Evolutionary conservation across 495 filamentous ascomycete genomes (phyloP).

Genomic region (Penicillium goetzii): DNA sequence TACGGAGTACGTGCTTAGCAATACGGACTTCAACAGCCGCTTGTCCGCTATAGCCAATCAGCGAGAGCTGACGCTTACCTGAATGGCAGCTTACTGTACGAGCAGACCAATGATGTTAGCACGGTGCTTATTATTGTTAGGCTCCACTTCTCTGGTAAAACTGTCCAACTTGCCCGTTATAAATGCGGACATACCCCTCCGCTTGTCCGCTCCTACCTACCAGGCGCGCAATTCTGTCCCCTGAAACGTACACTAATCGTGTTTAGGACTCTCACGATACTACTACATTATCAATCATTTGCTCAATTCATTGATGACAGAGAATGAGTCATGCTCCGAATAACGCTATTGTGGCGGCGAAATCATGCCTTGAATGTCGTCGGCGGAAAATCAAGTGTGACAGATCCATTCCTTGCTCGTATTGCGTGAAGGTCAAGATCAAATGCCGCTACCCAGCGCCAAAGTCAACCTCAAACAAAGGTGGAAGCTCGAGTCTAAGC

Average conservation of each 20-base stretch:
- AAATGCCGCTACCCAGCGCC: constrained; percentile 28
- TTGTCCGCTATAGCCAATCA: background rate
- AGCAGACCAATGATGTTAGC: background rate
- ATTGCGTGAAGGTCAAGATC: constrained; percentile 44
- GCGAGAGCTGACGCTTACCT: background rate
- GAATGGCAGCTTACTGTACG: background rate
- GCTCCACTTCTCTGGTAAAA: background rate
- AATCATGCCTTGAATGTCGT: constrained; percentile 55
- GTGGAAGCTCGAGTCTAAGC: background rate
- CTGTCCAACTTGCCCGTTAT: background rate
- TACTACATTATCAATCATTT: background rate
- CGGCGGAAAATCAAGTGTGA: constrained; percentile 62
- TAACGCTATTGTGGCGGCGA: constrained; percentile 19
- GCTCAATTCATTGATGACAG: background rate
- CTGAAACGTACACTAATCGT: background rate
- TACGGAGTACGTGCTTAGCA: background rate
- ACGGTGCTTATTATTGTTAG: background rate
- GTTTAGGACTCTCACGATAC: background rate
- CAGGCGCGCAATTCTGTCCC: background rate
- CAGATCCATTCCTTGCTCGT: constrained; percentile 49
- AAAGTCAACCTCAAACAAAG: background rate
- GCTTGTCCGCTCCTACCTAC: background rate
- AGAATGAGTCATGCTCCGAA: background rate
- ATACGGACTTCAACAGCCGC: background rate
- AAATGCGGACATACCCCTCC: background rate